Percentiles rank a stretch among this genome's conserved stretches.
Conservation (phyloP, 768 basidiomycete genomes). For the Psilocybe cubensis region DNA sequence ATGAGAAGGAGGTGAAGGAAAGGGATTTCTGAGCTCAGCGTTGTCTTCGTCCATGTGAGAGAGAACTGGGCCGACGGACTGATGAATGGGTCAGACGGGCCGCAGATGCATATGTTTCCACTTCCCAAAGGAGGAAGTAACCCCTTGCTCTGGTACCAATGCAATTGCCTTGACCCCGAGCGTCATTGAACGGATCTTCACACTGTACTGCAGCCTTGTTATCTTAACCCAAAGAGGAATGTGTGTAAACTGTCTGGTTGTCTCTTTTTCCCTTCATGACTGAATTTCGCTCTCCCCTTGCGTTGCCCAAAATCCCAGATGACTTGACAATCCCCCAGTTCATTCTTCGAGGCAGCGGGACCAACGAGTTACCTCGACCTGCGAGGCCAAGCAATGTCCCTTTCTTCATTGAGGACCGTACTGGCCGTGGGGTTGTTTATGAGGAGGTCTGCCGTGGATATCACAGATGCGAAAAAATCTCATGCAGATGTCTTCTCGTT, state of each 20-base stretch:
- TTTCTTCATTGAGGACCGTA: conserved; percentile 63
- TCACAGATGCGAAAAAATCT: too few species aligned
- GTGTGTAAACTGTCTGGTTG: background rate
- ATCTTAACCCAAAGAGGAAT: conserved; percentile 6
- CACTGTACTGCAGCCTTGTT: background rate
- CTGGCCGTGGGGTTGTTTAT: conserved; percentile 44
- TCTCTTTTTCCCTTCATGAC: conserved; percentile 28
- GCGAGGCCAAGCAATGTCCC: conserved; percentile 46
- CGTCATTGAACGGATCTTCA: conserved; percentile 14
- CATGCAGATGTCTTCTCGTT: background rate
- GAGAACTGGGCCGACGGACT: background rate
- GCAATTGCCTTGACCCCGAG: background rate
- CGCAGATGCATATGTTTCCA: conserved; percentile 4
- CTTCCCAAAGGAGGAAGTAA: conserved; percentile 8
- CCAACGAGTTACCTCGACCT: conserved; percentile 45
- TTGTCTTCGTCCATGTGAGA: conserved; percentile 67
- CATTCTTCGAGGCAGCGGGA: conserved; percentile 44
- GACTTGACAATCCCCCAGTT: conserved; percentile 70
- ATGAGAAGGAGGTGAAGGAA: conserved; percentile 88
- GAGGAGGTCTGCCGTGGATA: conserved; percentile 44
- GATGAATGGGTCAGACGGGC: conserved; percentile 6
- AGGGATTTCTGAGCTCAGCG: conserved; percentile 81
- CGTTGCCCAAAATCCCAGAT: conserved; percentile 56
- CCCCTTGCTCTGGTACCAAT: background rate
- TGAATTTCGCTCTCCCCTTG: conserved; percentile 33